Conservation (phyloP, 164 flowering plant species). For the Euptelea pleiosperma region DNA sequence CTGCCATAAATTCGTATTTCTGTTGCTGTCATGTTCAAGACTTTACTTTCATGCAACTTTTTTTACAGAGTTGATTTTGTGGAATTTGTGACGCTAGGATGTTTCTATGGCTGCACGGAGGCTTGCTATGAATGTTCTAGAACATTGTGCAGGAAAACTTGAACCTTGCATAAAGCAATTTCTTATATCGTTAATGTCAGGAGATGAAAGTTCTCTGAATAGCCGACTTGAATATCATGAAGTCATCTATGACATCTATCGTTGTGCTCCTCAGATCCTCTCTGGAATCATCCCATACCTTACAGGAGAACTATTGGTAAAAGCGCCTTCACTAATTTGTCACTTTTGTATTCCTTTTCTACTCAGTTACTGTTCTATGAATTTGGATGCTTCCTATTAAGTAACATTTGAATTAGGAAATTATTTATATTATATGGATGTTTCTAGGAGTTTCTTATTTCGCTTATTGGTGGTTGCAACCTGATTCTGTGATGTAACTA, state of each 20-base stretch:
- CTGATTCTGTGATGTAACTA: background rate
- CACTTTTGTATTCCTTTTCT: background rate
- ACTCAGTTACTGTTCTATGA: background rate
- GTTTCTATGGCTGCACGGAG: slow-evolving; percentile 65
- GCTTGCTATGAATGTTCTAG: slow-evolving; percentile 88
- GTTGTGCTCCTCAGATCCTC: slow-evolving; percentile 89
- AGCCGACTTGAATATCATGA: slow-evolving; percentile 71
- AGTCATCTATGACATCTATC: slow-evolving; percentile 73
- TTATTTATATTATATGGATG: background rate
- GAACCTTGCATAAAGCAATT: slow-evolving; percentile 81
- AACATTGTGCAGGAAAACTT: slow-evolving; percentile 74
- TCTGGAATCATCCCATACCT: slow-evolving; percentile 74
- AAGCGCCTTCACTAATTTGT: slow-evolving; percentile 2
- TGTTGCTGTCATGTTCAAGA: slow-evolving; percentile 11
- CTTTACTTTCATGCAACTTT: slow-evolving; percentile 8
- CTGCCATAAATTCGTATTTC: background rate
- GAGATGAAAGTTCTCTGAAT: slow-evolving; percentile 46
- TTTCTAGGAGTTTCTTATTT: background rate
- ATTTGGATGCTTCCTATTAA: background rate
- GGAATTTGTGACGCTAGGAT: slow-evolving; percentile 45
- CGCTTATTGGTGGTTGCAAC: background rate
- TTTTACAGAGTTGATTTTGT: slow-evolving; percentile 20
- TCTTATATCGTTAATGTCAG: slow-evolving; percentile 85
- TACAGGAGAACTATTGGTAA: slow-evolving; percentile 93
- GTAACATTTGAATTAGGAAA: too few species aligned